Base-by-base conservation (phyloP, 495 filamentous ascomycete species). In the Annulohypoxylon maeteangense region DNA sequence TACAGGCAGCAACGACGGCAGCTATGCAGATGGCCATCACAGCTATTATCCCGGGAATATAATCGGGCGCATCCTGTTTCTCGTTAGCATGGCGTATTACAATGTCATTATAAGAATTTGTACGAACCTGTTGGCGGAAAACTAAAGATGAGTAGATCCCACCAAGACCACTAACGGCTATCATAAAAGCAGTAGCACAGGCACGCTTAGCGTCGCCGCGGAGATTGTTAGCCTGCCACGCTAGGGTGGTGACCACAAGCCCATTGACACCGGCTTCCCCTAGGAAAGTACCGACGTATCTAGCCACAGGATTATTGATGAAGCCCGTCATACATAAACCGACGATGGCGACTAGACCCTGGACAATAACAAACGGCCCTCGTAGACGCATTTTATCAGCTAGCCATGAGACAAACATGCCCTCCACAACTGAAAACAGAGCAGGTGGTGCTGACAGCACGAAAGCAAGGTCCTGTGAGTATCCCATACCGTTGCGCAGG, bases 381-480 rank as follows among this genome's bases (percentile, higher is more conserved):
- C 89, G 86, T 18, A 85, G 72, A 20, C 78, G 87, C 59, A 84
- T 85, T 67, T 80, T 82, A 67, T 91, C 89, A 12, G 82, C 85
- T 11, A 85, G 66, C 82, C 81, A 87, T 50, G 86, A 83, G 3
- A 81, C 76, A 20, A 40, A 62, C 54, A 81, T 58, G 12, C 72
- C 83, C 14, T 82, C 66, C 29, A 81, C 81, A 8, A 90, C 86
- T 0, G 90, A 87, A 72, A 89, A 93, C 69, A 91, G 91, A 73
- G 92, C 92, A 0, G 91, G 91, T 68, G 91, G 91, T 0, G 90
- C 90, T 1, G 89, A 89, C 6, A 87, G 75, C 36, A 85, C 80
- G 40, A 85, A 81, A 0, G 83, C 68, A 34, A 75, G 79, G 7
- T 72, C 82, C 16, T 72, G 67, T 7, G 75, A 74, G 65, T 83